Base-by-base conservation (phyloP, 345 rosid genomes). In the Moricandia arvensis region DNA sequence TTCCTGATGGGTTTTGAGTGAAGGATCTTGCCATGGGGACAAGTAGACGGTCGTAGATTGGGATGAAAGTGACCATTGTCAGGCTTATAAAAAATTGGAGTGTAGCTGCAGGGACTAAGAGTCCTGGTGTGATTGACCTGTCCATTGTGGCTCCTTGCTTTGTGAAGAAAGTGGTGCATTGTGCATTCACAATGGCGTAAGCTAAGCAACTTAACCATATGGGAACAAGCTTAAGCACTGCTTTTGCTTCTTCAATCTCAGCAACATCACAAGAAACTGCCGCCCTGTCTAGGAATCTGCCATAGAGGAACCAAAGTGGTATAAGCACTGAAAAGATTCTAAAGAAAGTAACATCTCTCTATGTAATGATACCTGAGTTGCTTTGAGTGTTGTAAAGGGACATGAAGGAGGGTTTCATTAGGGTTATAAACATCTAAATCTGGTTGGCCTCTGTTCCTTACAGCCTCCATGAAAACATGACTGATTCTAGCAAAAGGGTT, bases 141-240 rank as follows among this genome's bases (percentile, higher is more conserved):
- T 86, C 85, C 87, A 86, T 63, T 1, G 83, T 81, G 68, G 81
- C 89, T 61, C 90, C 93, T 80, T 86, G 89, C 75, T 85, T 88
- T 21, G 89, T 85, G 47, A 85, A 88, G 63, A 88, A 81, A 16
- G 90, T 88, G 11, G 82, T 43, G 7, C 82, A 63, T 62, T 88
- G 93, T 59, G 88, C 86, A 41, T 13, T 69, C 16, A 83, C 86
- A 60, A 85, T 69, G 17, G 86, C 87, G 51, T 77, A 88, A 1
- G 76, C 76, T 76, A 88, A 59, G 64, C 82, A 59, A 64, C 85
- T 73, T 47, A 75, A 66, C 90, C 90, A 83, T 60, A 88, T 85
- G 43, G 90, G 92, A 51, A 68, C 59, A 38, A 85, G 85, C 71
- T 83, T 80, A 2, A 83, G 75, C 9, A 79, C 66, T 0, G 82